Base-by-base conservation (phyloP, 2,329 filamentous ascomycete genomes). In the Cordyceps pruinosa region DNA sequence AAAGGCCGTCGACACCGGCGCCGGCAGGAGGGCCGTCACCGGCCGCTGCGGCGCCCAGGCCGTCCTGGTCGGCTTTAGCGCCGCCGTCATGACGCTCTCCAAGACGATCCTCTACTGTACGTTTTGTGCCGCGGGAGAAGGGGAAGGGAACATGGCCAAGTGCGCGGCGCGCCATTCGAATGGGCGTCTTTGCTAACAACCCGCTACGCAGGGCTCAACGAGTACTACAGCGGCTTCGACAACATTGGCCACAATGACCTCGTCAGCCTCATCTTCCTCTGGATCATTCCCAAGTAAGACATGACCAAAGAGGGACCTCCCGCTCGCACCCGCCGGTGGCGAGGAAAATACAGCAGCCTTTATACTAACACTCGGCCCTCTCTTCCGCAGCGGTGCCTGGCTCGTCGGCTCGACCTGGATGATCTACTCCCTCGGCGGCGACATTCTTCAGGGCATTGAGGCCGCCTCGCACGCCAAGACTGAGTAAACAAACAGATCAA, bases 61-160 rank as follows among this genome's bases (percentile, higher is more conserved):
- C 0, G 68, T 79, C 4, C 41, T 83, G 19, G 48, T 81, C 3
- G 77, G 74, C 5, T 83, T 82, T 61, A 74, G 76, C 58, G 78
- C 78, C 0, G 76, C 78, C 1, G 75, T 84, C 54, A 84, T 84
- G 82, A 85, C 82, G 1, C 62, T 84, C 12, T 82, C 78, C 74
- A 85, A 84, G 76, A 84, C 82, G n/a, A 66, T 78, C 12, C 68
- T 85, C 2, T 85, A 85, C 66, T 83, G 81, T 82, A 61, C 67
- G 80, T 74, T 60, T 46, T 46, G n/a, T 5, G 37, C 30, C 13
- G 6, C 17, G 34, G 34, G 35, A 8, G n/a, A 19, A 17, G 9
- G 44, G 1, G 10, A 39, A 15, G 13, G 6, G 34, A 35, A 35
- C 4, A 13, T 9, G 7, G 34, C 28, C 10, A 32, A 32, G 6